Conservation (phyloP, 2,329 filamentous ascomycete species). For the Claviceps purpurea region DNA sequence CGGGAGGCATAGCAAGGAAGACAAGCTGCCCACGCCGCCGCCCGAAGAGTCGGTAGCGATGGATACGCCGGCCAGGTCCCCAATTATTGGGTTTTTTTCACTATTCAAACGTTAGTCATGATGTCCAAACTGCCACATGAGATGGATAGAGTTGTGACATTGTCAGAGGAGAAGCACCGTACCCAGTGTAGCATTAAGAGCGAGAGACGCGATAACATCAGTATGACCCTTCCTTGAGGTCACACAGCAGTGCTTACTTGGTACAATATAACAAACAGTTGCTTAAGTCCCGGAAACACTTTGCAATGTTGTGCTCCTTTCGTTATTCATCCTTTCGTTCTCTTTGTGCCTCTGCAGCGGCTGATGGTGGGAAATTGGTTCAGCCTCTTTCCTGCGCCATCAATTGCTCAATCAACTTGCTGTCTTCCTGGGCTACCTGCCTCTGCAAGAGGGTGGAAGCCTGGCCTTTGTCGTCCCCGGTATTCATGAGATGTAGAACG, state of each 20-base stretch:
- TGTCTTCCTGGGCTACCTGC: slow-evolving; percentile 33
- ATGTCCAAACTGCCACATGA: background rate
- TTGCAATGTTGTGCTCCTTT: background rate
- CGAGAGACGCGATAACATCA: slow-evolving; percentile 5
- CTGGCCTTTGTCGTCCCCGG: slow-evolving; percentile 16
- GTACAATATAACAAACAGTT: slow-evolving; percentile 1
- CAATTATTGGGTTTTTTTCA: slow-evolving; percentile 27
- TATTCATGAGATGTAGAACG: slow-evolving; percentile 34
- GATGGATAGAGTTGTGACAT: background rate
- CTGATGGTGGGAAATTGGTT: background rate
- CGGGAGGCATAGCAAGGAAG: slow-evolving; percentile 15
- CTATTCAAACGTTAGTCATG: slow-evolving; percentile 27
- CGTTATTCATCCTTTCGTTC: background rate
- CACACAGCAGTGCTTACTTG: background rate
- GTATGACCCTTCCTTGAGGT: background rate
- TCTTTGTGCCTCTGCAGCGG: background rate
- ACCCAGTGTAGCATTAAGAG: slow-evolving; percentile 1
- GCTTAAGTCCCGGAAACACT: background rate
- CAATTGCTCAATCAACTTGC: slow-evolving; percentile 34
- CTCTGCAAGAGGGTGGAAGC: slow-evolving; percentile 26
- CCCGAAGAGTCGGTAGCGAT: slow-evolving; percentile 8
- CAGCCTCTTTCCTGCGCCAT: slow-evolving; percentile 30
- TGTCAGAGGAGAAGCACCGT: background rate
- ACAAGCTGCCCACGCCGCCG: slow-evolving; percentile 10
- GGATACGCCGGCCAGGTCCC: slow-evolving; percentile 16